Percentiles rank a stretch among this genome's conserved stretches.
These are phyloP conservation scores for Penicillium janthinellum DNA, from an alignment of 2,329 filamentous ascomycete species.

Conservation along the genomic window DNA sequence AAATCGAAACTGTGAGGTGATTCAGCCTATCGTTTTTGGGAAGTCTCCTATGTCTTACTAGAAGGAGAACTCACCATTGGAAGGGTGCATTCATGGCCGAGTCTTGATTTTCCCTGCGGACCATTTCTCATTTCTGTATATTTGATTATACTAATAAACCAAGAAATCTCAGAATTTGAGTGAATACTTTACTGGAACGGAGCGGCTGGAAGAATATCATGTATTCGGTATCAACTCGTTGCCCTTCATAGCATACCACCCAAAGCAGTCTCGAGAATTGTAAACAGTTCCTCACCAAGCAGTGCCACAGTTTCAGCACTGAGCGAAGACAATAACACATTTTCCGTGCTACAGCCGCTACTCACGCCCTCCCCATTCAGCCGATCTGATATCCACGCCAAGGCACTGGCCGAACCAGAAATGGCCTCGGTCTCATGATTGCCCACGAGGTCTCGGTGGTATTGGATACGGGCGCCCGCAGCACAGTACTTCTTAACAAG, in stretches of 20 bases:
- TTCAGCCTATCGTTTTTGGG: background rate
- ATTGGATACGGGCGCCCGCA: slow-evolving; percentile 24
- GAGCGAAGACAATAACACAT: slow-evolving; percentile 11
- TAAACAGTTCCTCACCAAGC: slow-evolving; percentile 9
- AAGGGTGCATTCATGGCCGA: background rate
- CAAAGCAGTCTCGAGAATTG: slow-evolving; percentile 2
- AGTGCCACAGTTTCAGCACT: background rate
- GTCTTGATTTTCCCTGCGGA: background rate
- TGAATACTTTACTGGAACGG: background rate
- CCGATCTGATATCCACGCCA: slow-evolving; percentile 12
- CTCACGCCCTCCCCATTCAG: slow-evolving; percentile 4
- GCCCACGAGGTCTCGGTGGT: slow-evolving; percentile 31
- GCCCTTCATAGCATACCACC: slow-evolving; percentile 4
- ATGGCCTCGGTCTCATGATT: slow-evolving; percentile 25
- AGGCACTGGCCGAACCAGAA: slow-evolving; percentile 16
- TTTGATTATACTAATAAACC: background rate
- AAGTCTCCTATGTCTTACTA: background rate
- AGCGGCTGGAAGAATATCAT: background rate
- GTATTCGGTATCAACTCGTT: background rate
- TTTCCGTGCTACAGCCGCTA: slow-evolving; percentile 3
- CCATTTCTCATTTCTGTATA: background rate
- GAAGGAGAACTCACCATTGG: background rate
- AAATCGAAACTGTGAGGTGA: slow-evolving; percentile 32
- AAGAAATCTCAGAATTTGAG: background rate
- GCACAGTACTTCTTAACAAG: slow-evolving; percentile 29